phyloP scores from a whole-genome alignment of 1,139 yeast species.

The Sporopachydermia cereana region DNA sequence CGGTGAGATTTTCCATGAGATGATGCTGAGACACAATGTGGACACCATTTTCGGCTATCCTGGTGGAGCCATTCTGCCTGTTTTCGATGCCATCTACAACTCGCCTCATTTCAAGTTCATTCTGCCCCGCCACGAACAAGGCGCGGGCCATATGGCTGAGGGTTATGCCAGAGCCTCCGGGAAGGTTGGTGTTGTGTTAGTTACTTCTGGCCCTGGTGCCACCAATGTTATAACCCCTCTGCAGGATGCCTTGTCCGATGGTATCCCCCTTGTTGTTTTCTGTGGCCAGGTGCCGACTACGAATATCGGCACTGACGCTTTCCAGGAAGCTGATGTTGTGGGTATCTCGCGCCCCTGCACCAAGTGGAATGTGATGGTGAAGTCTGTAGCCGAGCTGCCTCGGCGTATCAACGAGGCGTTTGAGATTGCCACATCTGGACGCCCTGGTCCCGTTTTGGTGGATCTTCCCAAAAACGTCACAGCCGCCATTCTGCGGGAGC shows the following conservation, averaged over 20 bases:
- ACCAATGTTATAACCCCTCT: slow-evolving; percentile 94
- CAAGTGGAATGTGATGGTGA: slow-evolving; percentile 98
- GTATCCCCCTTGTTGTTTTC: slow-evolving; percentile 95
- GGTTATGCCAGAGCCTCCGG: slow-evolving; percentile 95
- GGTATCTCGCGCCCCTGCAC: slow-evolving; percentile 97
- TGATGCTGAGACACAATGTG: slow-evolving; percentile 94
- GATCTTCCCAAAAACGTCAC: slow-evolving; percentile 98
- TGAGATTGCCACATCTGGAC: slow-evolving; percentile 89
- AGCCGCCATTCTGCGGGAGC: slow-evolving; percentile 73
- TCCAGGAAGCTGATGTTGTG: slow-evolving; percentile 97
- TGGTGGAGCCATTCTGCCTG: slow-evolving; percentile 97
- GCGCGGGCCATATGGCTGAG: slow-evolving; percentile 99
- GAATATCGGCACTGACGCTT: slow-evolving; percentile 95
- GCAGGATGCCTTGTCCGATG: slow-evolving; percentile 97
- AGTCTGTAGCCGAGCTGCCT: slow-evolving; percentile 86
- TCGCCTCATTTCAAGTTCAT: slow-evolving; percentile 82
- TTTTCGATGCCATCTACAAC: slow-evolving; percentile 91
- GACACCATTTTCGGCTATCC: slow-evolving; percentile 87
- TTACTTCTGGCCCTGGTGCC: slow-evolving; percentile 98
- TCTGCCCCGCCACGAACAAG: slow-evolving; percentile 95
- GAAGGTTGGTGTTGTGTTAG: slow-evolving; percentile 96
- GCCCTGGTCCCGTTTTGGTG: slow-evolving; percentile 97
- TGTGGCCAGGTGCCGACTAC: slow-evolving; percentile 95
- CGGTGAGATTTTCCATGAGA: slow-evolving; percentile 95
- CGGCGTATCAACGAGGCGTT: slow-evolving; percentile 95